phyloP scores from a whole-genome alignment of 148 eudicot species.

The Camellia sinensis region DNA sequence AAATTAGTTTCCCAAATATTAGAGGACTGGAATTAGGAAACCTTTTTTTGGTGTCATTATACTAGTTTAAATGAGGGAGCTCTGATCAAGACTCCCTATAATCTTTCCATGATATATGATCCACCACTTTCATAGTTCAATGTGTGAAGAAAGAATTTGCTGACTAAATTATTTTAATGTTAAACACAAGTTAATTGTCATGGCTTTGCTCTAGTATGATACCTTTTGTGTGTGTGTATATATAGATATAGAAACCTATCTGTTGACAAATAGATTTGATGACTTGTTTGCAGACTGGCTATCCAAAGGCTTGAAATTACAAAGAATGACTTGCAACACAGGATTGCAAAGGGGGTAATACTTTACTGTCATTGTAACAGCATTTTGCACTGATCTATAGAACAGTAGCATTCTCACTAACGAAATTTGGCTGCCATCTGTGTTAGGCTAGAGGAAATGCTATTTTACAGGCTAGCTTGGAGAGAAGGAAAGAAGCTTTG shows the following conservation, averaged over 20 bases:
- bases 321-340: constrained; percentile 82
- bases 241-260: not conserved
- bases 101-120: not conserved
- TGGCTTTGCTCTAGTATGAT: not conserved
- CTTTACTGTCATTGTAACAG: not conserved
- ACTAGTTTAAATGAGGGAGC: too few species aligned
- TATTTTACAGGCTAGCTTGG: constrained; percentile 96
- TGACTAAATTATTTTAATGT: not conserved
- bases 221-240: not conserved
- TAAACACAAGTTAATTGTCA: not conserved
- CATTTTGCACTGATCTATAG: not conserved
- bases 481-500: constrained; percentile 97
- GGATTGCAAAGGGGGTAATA: constrained; percentile 92
- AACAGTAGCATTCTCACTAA: constrained; percentile 5
- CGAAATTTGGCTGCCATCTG: constrained; percentile 15
- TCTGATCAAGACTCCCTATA: too few species aligned
- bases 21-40: too few species aligned
- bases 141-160: not conserved
- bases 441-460: constrained; percentile 94
- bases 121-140: not conserved
- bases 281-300: constrained; percentile 55
- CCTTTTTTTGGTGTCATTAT: too few species aligned
- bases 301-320: constrained; percentile 94
- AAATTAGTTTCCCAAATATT: too few species aligned
- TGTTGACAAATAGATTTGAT: not conserved